A percentile compares a stretch with the other conserved stretches of the same genome.
Evolutionary conservation across 148 eudicot species (phyloP).

Genomic region (Rhododendron simsii): DNA sequence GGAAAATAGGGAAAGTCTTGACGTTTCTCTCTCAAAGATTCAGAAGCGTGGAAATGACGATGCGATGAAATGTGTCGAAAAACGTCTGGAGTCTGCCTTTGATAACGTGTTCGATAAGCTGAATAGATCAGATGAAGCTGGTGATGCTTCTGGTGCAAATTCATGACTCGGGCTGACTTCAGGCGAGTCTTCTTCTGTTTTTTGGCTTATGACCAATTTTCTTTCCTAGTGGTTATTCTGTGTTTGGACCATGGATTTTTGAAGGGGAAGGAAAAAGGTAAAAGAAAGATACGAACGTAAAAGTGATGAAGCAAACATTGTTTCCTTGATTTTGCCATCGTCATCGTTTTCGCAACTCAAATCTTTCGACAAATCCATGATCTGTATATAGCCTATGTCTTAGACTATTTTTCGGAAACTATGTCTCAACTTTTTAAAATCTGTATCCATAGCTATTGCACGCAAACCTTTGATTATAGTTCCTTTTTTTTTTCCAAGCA

Average conservation of each 20-base stretch:
- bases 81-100: conserved; percentile 10
- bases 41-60: conserved; percentile 12
- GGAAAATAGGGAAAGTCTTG: background rate
- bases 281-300: background rate
- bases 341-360: background rate
- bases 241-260: background rate
- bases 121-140: conserved; percentile 5
- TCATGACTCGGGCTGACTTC: background rate
- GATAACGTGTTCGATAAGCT: background rate
- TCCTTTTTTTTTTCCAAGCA: background rate
- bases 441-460: too few relatives aligned
- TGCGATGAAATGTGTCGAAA: conserved; percentile 11
- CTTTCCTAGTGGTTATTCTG: background rate
- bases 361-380: background rate
- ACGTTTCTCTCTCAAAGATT: background rate
- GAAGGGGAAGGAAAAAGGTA: background rate
- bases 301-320: background rate
- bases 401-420: background rate
- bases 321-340: background rate
- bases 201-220: background rate
- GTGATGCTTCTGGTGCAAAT: background rate
- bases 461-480: background rate
- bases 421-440: background rate
- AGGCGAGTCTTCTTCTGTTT: too few relatives aligned
- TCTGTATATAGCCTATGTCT: too few relatives aligned